Evolutionary conservation across 108 stramenopile genomes (phyloP), one percentile per base, ranked within the genome.

Genomic region (Fragilariopsis cylindrus): DNA sequence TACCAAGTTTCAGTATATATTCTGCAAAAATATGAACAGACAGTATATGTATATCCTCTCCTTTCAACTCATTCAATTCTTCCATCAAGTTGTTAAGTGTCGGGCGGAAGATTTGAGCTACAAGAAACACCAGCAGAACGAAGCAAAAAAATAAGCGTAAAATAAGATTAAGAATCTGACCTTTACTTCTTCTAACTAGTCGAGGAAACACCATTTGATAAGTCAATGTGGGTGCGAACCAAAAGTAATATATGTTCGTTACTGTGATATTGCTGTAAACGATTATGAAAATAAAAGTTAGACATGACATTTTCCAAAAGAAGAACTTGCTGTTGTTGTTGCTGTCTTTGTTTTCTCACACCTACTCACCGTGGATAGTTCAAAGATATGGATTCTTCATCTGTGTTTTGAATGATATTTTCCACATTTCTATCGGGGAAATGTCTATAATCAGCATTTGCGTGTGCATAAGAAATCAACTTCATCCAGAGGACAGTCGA

Each of bases 201-300:
- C 81, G 78, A 7, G 93, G 93, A 69, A 90, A 94, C 0, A 88
- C 91, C 58, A 94, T 92, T 58, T 94, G 93, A 57, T 94, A 94
- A 2, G 93, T 94, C 48, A 94, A 63, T 18, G 93, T 92, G n/a
- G 93, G 93, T 12, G 93, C 91, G 45, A 85, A 80, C 93, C 91
- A 92, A 81, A 92, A 94, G 81, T 90, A 94, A 69, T 88, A 90
- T 8, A 94, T 84, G 75, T 94, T 90, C 16, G 72, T 30, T 39
- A 94, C 67, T 0, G 89, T 88, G 11, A 94, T 71, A 78, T 94
- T 94, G 4, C 75, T 79, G 62, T 46, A 60, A n/a, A 18, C n/a
- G 11, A 62, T 11, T 11, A 64, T 0, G 7, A 30, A 30, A 30
- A 2, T 12, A 53, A 53, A 12, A 53, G 52, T 12, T 53, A n/a